Evolutionary conservation across 768 basidiomycete genomes (phyloP).

Genomic region (Pulveroboletus sp.): DNA sequence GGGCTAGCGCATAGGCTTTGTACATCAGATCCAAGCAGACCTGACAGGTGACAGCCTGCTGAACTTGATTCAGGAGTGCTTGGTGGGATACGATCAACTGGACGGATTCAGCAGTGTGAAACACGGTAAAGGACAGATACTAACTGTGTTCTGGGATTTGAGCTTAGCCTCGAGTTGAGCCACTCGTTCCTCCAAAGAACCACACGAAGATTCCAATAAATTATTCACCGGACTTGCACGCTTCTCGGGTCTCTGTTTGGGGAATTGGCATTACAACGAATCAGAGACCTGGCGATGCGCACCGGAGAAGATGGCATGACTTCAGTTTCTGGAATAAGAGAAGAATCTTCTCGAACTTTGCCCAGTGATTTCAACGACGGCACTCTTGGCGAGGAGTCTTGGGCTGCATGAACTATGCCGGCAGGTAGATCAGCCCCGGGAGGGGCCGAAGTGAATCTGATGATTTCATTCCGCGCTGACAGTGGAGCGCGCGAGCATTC

Average conservation of each 20-base stretch:
- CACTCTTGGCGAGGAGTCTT: background rate
- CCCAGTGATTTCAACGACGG: background rate
- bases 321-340: background rate
- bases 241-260: constrained; percentile 8
- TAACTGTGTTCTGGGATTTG: constrained; percentile 37
- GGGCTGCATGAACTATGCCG: background rate
- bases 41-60: constrained; percentile 68
- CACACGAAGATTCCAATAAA: background rate
- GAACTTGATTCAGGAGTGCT: constrained; percentile 47
- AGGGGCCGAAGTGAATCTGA: constrained; percentile 23
- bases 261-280: constrained; percentile 5
- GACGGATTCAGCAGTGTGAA: background rate
- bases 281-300: background rate
- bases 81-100: constrained; percentile 54
- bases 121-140: constrained; percentile 8
- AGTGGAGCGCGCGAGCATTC: constrained; percentile 17
- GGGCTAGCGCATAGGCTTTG: constrained; percentile 68
- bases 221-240: background rate
- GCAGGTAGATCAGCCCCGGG: constrained; percentile 10
- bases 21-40: constrained; percentile 74
- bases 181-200: constrained; percentile 25
- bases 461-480: constrained; percentile 24
- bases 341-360: background rate
- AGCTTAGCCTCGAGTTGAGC: constrained; percentile 44
- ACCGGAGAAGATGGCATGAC: constrained; percentile 14